These are phyloP conservation scores for Phanerodontia chrysosporium DNA, from an alignment of 768 basidiomycete species.

Conservation along the genomic window DNA sequence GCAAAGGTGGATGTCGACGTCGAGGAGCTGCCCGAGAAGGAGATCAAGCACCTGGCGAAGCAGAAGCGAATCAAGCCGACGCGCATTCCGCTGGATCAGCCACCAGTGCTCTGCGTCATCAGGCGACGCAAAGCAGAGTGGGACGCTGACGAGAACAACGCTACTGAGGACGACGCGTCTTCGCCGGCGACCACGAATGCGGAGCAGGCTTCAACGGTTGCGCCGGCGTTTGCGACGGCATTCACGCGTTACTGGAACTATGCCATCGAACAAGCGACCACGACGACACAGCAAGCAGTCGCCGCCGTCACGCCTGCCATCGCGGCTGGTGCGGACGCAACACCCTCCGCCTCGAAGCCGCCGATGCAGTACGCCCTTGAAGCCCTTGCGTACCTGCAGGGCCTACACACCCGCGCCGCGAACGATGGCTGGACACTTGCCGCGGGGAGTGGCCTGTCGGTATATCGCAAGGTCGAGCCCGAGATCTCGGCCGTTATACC, in stretches of 20 bases:
- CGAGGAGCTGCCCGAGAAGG: constrained; percentile 82
- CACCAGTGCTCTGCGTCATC: constrained; percentile 72
- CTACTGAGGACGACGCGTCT: constrained; percentile 10
- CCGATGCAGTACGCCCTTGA: constrained; percentile 83
- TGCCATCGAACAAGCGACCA: constrained; percentile 69
- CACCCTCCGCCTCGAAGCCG: constrained; percentile 51
- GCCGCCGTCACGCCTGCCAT: constrained; percentile 66
- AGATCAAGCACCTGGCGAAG: constrained; percentile 78
- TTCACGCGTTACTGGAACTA: constrained; percentile 69
- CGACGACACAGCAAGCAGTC: constrained; percentile 72
- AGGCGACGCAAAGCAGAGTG: constrained; percentile 69
- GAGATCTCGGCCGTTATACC: constrained; percentile 79
- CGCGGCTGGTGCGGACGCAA: constrained; percentile 34
- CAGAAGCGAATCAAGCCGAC: constrained; percentile 83
- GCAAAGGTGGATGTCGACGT: constrained; percentile 79
- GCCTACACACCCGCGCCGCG: constrained; percentile 54
- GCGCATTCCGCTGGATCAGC: constrained; percentile 91
- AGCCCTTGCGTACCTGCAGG: constrained; percentile 75
- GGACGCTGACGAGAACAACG: constrained; percentile 46
- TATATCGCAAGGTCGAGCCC: constrained; percentile 71
- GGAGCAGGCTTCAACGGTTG: constrained; percentile 43
- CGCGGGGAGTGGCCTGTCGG: constrained; percentile 68
- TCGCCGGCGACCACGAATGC: constrained; percentile 8
- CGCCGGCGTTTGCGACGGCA: constrained; percentile 67
- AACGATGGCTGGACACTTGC: constrained; percentile 72